These are phyloP conservation scores for Grigorovia jiainica DNA, from an alignment of 805 yeast species.

Conservation along the genomic window DNA sequence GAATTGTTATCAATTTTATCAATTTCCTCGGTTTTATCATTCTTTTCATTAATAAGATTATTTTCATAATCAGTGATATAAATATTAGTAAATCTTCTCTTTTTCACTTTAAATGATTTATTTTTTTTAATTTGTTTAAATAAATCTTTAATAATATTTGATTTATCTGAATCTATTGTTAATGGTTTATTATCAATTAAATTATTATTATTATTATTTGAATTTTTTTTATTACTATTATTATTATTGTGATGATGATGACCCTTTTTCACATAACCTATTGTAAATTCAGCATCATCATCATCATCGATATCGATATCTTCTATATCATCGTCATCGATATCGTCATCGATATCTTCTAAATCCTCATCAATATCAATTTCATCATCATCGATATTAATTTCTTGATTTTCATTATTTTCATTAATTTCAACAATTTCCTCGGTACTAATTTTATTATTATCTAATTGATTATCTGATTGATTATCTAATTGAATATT, in stretches of 20 bases:
- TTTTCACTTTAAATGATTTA: slow-evolving; percentile 21
- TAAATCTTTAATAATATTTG: slow-evolving; percentile 22
- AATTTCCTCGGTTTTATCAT: neutral
- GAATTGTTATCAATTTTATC: neutral
- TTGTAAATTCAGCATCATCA: slow-evolving; percentile 17
- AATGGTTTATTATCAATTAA: slow-evolving; percentile 8
- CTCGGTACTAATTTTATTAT: slow-evolving; percentile 3
- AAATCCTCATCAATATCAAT: slow-evolving; percentile 4
- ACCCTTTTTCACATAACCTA: slow-evolving; percentile 10
- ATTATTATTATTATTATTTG: neutral
- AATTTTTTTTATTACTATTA: neutral
- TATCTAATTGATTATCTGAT: neutral
- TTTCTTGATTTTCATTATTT: slow-evolving; percentile 7
- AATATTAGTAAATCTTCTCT: slow-evolving; percentile 27
- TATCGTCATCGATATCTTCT: slow-evolving; percentile 5
- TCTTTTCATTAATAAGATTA: neutral
- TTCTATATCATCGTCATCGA: slow-evolving; percentile 3
- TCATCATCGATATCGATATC: slow-evolving; percentile 4
- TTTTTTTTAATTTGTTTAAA: slow-evolving; percentile 24
- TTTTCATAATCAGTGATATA: slow-evolving; percentile 18
- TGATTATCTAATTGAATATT: too few species aligned
- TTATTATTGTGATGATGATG: too few species aligned
- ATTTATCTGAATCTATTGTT: slow-evolving; percentile 19
- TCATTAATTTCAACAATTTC: slow-evolving; percentile 8
- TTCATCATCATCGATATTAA: slow-evolving; percentile 7